A percentile compares a stretch with the other conserved stretches of the same genome.
Evolutionary conservation across 768 basidiomycete genomes (phyloP).

Genomic region (Macrocybe gigantea): DNA sequence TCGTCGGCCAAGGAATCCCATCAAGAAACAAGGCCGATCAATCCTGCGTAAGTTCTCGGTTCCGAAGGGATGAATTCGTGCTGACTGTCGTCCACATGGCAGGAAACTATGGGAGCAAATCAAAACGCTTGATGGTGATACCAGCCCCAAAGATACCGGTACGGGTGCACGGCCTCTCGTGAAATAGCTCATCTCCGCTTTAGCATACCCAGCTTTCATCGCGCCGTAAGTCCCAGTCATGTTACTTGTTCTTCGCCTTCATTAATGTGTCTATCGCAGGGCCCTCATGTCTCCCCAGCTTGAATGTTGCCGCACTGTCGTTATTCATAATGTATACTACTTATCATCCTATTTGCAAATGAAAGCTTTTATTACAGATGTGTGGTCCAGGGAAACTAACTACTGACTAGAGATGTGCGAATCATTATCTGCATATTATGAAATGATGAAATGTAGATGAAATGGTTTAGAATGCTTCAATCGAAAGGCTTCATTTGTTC

Average conservation of each 20-base stretch:
- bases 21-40: constrained; percentile 35
- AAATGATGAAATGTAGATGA: not conserved
- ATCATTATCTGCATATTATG: constrained; percentile 2
- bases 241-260: not conserved
- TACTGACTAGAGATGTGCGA: constrained; percentile 1
- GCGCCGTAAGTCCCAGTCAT: constrained; percentile 1
- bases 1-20: constrained; percentile 3
- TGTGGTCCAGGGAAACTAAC: not conserved
- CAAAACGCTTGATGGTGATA: constrained; percentile 25
- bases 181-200: constrained; percentile 23
- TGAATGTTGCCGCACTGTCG: not conserved
- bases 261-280: not conserved
- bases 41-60: constrained; percentile 23
- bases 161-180: constrained; percentile 37
- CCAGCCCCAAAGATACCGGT: constrained; percentile 36
- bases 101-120: constrained; percentile 40
- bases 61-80: not conserved
- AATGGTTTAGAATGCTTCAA: not conserved
- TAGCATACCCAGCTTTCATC: not conserved
- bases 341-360: not conserved
- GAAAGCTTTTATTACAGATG: not conserved
- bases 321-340: constrained; percentile 8
- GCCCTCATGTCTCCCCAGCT: constrained; percentile 1
- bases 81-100: not conserved
- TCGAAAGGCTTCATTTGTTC: constrained; percentile 11